These are phyloP conservation scores for Aureoboletus auriporus DNA, from an alignment of 768 basidiomycete species.

Conservation along the genomic window DNA sequence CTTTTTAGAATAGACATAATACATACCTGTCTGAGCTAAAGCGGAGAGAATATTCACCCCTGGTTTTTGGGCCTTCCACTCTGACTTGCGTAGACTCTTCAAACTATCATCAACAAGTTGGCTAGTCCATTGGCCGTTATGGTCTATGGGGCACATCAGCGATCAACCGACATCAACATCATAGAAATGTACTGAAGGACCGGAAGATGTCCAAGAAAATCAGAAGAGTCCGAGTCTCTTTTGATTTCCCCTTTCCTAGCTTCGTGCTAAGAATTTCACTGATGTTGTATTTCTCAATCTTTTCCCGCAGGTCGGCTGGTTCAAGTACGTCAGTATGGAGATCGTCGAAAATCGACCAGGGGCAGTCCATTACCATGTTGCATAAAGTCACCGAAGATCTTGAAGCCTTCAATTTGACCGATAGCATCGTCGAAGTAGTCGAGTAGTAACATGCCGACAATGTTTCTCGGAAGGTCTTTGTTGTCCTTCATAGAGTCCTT, in stretches of 20 bases:
- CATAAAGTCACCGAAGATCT: slow-evolving; percentile 2
- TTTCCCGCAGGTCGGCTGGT: slow-evolving; percentile 1
- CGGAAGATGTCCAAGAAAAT: slow-evolving; percentile 7
- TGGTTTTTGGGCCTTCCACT: slow-evolving; percentile 18
- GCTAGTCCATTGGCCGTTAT: neutral
- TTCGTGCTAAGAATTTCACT: neutral
- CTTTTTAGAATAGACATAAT: neutral
- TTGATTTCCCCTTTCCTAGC: neutral
- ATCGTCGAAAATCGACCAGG: too few relatives aligned
- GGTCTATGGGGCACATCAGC: neutral
- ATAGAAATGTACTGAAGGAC: neutral
- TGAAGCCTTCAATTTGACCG: slow-evolving; percentile 4
- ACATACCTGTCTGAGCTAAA: slow-evolving; percentile 16
- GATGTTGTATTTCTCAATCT: neutral
- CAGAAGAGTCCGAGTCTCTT: slow-evolving; percentile 2
- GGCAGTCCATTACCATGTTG: neutral
- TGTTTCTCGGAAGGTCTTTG: neutral
- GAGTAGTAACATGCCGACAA: slow-evolving; percentile 2
- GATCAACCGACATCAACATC: too few relatives aligned
- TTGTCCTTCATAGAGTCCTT: slow-evolving; percentile 5
- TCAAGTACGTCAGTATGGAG: neutral
- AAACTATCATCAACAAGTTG: neutral
- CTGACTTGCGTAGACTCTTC: neutral
- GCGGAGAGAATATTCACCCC: slow-evolving; percentile 18
- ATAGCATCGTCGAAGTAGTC: slow-evolving; percentile 6